These are phyloP conservation scores for Diutina pseudorugosa DNA, from an alignment of 1,139 yeast genomes.

Conservation along the genomic window DNA sequence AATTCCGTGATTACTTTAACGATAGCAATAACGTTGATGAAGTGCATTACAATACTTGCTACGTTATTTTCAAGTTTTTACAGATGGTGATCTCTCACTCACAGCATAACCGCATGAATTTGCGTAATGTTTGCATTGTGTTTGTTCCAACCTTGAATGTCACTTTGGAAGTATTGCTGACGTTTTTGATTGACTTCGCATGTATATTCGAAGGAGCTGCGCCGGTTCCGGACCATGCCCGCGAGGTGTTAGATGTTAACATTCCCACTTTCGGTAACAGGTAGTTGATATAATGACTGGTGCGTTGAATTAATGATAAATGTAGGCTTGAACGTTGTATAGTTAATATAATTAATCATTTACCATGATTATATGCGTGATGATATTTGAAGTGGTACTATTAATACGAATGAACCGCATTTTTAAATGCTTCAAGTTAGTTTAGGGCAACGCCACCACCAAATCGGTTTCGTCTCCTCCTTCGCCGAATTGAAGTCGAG, in stretches of 20 bases:
- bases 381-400: too few relatives aligned
- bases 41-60: conserved; percentile 50
- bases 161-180: conserved; percentile 50
- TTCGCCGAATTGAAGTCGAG: background rate
- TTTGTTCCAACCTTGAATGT: conserved; percentile 76
- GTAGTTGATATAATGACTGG: background rate
- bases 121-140: conserved; percentile 68
- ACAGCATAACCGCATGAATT: conserved; percentile 70
- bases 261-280: conserved; percentile 25
- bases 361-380: too few relatives aligned
- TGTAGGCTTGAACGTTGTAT: background rate
- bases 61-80: conserved; percentile 55
- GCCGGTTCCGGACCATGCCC: conserved; percentile 25
- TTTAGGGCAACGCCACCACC: background rate
- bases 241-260: conserved; percentile 30
- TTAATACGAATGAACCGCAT: too few relatives aligned
- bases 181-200: conserved; percentile 52
- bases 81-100: conserved; percentile 51
- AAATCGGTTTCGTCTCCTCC: background rate
- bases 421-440: too few relatives aligned
- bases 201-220: conserved; percentile 47
- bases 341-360: too few relatives aligned
- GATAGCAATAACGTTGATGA: conserved; percentile 15
- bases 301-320: too few relatives aligned
- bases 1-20: conserved; percentile 21